These are phyloP conservation scores for Colletotrichum lindemuthianum DNA, from an alignment of 2,329 filamentous ascomycete genomes.

Conservation along the genomic window DNA sequence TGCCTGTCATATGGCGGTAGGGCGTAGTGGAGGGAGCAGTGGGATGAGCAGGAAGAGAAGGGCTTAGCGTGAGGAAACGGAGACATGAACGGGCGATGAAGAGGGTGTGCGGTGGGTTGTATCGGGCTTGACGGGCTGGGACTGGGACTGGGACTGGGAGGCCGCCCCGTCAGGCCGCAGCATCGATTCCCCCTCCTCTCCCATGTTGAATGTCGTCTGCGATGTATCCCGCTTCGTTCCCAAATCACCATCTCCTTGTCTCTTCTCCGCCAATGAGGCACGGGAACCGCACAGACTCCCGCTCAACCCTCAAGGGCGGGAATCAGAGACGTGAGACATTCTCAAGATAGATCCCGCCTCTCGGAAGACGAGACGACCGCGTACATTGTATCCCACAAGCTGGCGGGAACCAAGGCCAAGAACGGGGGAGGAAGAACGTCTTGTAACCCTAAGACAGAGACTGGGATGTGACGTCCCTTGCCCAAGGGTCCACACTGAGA, in stretches of 20 bases:
- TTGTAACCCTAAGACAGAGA: conserved; percentile 16
- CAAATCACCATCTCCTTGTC: conserved; percentile 31
- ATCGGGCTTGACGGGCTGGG: conserved; percentile 31
- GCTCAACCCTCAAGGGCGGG: conserved; percentile 36
- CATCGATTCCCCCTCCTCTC: conserved; percentile 7
- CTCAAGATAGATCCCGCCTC: not conserved
- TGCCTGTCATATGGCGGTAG: conserved; percentile 20
- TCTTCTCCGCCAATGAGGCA: conserved; percentile 36
- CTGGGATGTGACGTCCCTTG: conserved; percentile 27
- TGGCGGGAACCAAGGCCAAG: conserved; percentile 31
- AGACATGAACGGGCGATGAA: conserved; percentile 20
- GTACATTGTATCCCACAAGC: not conserved
- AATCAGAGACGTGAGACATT: conserved; percentile 1
- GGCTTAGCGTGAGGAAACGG: conserved; percentile 25
- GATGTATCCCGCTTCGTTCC: conserved; percentile 26
- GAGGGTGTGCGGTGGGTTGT: conserved; percentile 27
- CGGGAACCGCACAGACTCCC: conserved; percentile 39
- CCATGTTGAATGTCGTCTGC: conserved; percentile 25
- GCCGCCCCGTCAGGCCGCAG: conserved; percentile 33
- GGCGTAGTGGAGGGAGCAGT: conserved; percentile 22
- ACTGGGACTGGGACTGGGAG: conserved; percentile 30
- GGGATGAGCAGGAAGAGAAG: conserved; percentile 29
- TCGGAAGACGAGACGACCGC: not conserved
- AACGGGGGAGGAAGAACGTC: conserved; percentile 19
- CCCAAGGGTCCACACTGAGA: conserved; percentile 30